A percentile compares a stretch with the other conserved stretches of the same genome.
Evolutionary conservation across 257 asterid species (phyloP).

Genomic region (Gardenia jasminoides): DNA sequence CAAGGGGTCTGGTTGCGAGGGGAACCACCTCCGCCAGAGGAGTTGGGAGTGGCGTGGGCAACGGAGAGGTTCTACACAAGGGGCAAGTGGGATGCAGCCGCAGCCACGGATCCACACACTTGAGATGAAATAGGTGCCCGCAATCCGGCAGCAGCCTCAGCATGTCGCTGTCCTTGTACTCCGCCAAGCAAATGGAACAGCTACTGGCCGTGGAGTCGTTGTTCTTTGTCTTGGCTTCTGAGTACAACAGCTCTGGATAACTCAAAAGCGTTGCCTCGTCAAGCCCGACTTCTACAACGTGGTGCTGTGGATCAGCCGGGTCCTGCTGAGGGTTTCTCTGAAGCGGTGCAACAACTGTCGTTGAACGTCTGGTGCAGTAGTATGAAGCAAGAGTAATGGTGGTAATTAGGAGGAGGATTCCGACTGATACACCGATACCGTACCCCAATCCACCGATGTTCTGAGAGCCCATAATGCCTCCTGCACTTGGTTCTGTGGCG

Average conservation of each 20-base stretch:
- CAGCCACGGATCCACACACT: slow-evolving; percentile 88
- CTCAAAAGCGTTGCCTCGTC: slow-evolving; percentile 67
- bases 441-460: slow-evolving; percentile 77
- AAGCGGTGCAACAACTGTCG: slow-evolving; percentile 13
- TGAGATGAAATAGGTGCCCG: slow-evolving; percentile 73
- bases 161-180: slow-evolving; percentile 56
- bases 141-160: slow-evolving; percentile 76
- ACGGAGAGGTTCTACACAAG: slow-evolving; percentile 81
- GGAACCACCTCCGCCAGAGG: slow-evolving; percentile 89
- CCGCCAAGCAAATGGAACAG: slow-evolving; percentile 87
- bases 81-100: slow-evolving; percentile 90
- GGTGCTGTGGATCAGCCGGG: slow-evolving; percentile 1
- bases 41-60: slow-evolving; percentile 73
- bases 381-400: slow-evolving; percentile 77
- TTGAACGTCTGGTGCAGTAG: slow-evolving; percentile 61
- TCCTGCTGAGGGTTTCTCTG: background rate
- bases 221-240: slow-evolving; percentile 54
- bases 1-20: slow-evolving; percentile 50
- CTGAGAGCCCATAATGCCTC: slow-evolving; percentile 47
- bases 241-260: slow-evolving; percentile 66
- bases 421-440: slow-evolving; percentile 80
- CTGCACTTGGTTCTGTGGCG: slow-evolving; percentile 32
- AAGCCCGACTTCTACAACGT: slow-evolving; percentile 47
- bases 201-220: slow-evolving; percentile 54
- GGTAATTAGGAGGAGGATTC: slow-evolving; percentile 76